Conservation (phyloP, 2,329 filamentous ascomycete species). For the Botryotinia narcissicola region DNA sequence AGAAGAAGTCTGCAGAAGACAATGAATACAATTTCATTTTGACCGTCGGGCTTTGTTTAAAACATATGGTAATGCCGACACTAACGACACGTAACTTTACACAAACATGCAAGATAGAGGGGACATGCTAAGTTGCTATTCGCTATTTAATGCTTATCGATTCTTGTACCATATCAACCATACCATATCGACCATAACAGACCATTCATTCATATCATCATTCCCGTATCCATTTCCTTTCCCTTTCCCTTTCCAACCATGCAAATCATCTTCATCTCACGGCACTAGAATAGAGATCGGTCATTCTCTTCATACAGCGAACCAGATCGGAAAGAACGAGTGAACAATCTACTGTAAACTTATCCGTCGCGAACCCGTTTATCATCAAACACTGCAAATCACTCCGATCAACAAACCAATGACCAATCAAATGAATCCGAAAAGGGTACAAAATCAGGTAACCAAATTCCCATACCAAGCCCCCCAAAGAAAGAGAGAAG, state of each 20-base stretch:
- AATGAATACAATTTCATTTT: background rate
- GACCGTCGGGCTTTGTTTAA: too few relatives aligned
- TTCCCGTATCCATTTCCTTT: background rate
- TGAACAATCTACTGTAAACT: background rate
- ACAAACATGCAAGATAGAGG: background rate
- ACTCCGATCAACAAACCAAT: background rate
- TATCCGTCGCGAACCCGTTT: background rate
- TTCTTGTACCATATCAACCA: background rate
- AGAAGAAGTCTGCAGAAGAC: background rate
- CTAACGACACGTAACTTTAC: background rate
- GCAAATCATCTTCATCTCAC: background rate
- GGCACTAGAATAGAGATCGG: background rate
- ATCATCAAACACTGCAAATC: background rate
- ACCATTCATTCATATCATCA: conserved; percentile 5
- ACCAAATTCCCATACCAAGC: background rate
- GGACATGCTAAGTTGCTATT: background rate
- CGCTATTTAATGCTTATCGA: background rate
- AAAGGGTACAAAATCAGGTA: background rate
- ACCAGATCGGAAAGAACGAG: background rate
- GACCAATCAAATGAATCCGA: background rate
- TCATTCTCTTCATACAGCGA: background rate
- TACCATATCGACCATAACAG: background rate
- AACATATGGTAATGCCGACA: background rate
- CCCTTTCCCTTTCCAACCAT: background rate
- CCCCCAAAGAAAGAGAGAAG: background rate